Evolutionary conservation across 1,284 basidiomycete species (phyloP).

Genomic region (Boletellus deceptivus): DNA sequence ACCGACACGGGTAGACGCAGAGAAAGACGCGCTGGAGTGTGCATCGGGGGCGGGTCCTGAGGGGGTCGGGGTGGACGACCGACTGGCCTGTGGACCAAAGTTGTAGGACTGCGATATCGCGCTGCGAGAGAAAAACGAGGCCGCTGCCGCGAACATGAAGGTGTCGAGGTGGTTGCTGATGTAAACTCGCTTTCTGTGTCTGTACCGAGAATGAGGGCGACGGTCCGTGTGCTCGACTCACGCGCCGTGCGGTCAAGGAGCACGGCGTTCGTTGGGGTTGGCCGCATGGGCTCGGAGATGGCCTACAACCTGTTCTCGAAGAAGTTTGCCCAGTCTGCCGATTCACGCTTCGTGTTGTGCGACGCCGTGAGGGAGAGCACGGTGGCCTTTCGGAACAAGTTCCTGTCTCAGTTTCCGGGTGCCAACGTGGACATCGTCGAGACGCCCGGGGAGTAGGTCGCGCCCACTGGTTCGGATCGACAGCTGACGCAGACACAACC

Average conservation of each 20-base stretch:
- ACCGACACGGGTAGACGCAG: slow-evolving; percentile 66
- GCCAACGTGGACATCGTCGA: slow-evolving; percentile 54
- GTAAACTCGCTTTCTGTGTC: slow-evolving; percentile 11
- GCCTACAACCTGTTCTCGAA: slow-evolving; percentile 80
- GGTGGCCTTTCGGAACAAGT: slow-evolving; percentile 52
- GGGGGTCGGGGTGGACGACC: slow-evolving; percentile 63
- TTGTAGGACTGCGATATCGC: slow-evolving; percentile 84
- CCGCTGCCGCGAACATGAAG: slow-evolving; percentile 83
- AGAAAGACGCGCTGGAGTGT: slow-evolving; percentile 29
- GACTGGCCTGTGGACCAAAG: slow-evolving; percentile 53
- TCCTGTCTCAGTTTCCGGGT: slow-evolving; percentile 54
- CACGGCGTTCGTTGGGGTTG: slow-evolving; percentile 77
- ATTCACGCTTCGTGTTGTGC: slow-evolving; percentile 69
- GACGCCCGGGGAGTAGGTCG: slow-evolving; percentile 67
- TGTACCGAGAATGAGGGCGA: slow-evolving; percentile 35
- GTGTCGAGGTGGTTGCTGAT: slow-evolving; percentile 11
- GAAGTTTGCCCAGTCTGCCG: slow-evolving; percentile 45
- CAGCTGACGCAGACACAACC: slow-evolving; percentile 11
- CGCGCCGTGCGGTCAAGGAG: slow-evolving; percentile 44
- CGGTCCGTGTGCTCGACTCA: slow-evolving; percentile 37
- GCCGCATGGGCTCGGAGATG: slow-evolving; percentile 84
- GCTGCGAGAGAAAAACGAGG: slow-evolving; percentile 85
- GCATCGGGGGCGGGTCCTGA: slow-evolving; percentile 43
- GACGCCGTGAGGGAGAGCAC: slow-evolving; percentile 69
- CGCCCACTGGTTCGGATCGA: slow-evolving; percentile 1